These are phyloP conservation scores for Metarhizium anisopliae DNA, from an alignment of 2,329 filamentous ascomycete species.

Conservation along the genomic window DNA sequence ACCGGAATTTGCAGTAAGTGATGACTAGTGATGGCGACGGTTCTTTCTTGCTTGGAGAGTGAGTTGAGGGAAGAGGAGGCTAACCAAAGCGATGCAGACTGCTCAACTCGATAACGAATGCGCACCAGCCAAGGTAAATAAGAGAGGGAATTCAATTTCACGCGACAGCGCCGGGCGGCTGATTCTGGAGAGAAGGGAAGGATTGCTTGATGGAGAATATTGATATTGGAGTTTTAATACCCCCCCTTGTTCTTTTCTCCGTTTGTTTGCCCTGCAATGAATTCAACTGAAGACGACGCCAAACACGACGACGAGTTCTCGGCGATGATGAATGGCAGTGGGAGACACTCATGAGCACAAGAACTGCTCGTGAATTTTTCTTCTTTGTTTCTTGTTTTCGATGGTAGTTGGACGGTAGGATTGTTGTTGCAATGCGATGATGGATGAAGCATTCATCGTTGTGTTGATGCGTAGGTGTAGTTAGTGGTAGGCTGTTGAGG, in stretches of 20 bases:
- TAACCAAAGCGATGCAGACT: conserved; percentile 5
- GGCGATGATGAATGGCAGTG: not conserved
- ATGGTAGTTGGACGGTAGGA: not conserved
- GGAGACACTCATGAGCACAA: not conserved
- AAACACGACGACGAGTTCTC: not conserved
- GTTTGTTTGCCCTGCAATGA: not conserved
- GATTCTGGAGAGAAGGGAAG: not conserved
- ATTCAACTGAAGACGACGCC: not conserved
- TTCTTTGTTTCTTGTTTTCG: not conserved
- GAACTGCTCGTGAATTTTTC: not conserved
- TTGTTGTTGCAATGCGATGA: not conserved
- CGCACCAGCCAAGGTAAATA: conserved; percentile 7
- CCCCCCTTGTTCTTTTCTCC: not conserved
- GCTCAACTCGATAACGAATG: conserved; percentile 16
- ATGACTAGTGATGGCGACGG: not conserved
- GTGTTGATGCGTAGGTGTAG: not conserved
- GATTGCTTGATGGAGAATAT: not conserved
- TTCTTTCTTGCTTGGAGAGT: not conserved
- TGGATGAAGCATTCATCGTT: not conserved
- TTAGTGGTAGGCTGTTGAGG: not conserved
- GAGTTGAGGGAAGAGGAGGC: not conserved
- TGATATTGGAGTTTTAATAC: conserved; percentile 5
- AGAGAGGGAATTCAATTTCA: not conserved
- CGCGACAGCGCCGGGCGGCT: not conserved
- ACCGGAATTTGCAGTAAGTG: conserved; percentile 40